Conservation (phyloP, 495 filamentous ascomycete species). For the Penicillium bovifimosum region DNA sequence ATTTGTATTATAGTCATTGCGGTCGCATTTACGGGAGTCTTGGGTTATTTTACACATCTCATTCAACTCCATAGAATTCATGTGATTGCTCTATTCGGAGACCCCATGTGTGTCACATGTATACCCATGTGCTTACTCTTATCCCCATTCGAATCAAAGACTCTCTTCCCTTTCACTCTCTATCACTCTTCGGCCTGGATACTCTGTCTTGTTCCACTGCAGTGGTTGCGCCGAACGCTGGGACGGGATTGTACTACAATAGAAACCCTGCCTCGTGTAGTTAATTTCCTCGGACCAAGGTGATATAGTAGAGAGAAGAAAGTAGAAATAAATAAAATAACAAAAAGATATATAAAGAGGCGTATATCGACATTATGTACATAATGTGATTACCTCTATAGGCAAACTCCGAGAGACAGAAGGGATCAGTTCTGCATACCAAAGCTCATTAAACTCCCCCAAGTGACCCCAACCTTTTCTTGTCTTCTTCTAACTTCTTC, state of each 20-base stretch:
- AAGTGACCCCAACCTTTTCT: background rate
- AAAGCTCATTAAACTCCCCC: background rate
- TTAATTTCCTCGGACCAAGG: no score
- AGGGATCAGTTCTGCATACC: conserved; percentile 3
- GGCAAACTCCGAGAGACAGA: background rate
- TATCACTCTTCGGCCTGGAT: background rate
- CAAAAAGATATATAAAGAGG: background rate
- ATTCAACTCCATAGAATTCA: background rate
- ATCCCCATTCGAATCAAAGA: no score
- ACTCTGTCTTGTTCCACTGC: background rate
- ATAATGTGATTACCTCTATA: background rate
- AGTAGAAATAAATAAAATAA: no score
- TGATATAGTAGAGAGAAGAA: no score
- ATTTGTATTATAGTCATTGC: conserved; percentile 16
- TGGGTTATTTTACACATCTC: conserved; percentile 3
- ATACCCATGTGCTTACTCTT: no score
- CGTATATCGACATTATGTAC: background rate
- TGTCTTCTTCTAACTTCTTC: background rate
- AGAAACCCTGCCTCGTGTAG: background rate
- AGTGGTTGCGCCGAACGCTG: background rate
- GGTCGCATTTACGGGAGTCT: conserved; percentile 15
- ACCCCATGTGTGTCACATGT: no score
- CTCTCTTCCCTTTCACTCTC: no score
- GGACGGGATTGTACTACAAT: background rate
- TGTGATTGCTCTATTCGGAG: background rate